Evolutionary conservation across 2,329 filamentous ascomycete species (phyloP).

Genomic region (Tolypocladium cylindrosporum): DNA sequence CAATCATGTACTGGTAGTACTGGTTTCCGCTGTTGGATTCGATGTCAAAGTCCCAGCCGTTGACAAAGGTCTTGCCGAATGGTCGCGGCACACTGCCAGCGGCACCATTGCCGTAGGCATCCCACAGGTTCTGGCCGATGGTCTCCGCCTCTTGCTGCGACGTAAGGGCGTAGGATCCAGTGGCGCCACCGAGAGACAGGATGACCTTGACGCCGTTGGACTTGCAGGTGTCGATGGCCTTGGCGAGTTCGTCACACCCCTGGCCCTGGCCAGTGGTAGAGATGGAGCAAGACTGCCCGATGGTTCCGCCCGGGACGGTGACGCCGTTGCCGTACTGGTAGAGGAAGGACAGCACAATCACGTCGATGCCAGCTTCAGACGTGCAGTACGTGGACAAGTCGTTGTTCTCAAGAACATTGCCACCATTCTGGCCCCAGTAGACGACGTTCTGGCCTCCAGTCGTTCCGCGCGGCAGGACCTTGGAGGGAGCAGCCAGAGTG

Average conservation of each 20-base stretch:
- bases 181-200: conserved; percentile 9
- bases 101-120: conserved; percentile 9
- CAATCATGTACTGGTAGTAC: conserved; percentile 10
- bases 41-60: conserved; percentile 14
- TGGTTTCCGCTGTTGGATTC: conserved; percentile 10
- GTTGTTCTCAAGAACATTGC: conserved; percentile 20
- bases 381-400: conserved; percentile 28
- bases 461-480: neutral
- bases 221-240: conserved; percentile 12
- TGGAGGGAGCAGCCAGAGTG: conserved; percentile 3
- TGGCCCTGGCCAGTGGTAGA: conserved; percentile 18
- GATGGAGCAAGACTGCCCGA: conserved; percentile 28
- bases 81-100: conserved; percentile 6
- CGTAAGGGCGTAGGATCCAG: conserved; percentile 8
- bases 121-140: conserved; percentile 13
- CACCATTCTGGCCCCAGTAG: conserved; percentile 19
- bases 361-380: conserved; percentile 25
- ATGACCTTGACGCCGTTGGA: conserved; percentile 10
- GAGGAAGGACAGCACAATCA: conserved; percentile 32
- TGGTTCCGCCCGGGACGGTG: conserved; percentile 26
- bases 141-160: conserved; percentile 10
- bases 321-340: conserved; percentile 25
- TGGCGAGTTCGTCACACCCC: conserved; percentile 11
- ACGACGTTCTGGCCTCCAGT: conserved; percentile 18
- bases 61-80: conserved; percentile 8